Conservation (phyloP, 805 yeast genomes). For the Barnettozyma californica region DNA sequence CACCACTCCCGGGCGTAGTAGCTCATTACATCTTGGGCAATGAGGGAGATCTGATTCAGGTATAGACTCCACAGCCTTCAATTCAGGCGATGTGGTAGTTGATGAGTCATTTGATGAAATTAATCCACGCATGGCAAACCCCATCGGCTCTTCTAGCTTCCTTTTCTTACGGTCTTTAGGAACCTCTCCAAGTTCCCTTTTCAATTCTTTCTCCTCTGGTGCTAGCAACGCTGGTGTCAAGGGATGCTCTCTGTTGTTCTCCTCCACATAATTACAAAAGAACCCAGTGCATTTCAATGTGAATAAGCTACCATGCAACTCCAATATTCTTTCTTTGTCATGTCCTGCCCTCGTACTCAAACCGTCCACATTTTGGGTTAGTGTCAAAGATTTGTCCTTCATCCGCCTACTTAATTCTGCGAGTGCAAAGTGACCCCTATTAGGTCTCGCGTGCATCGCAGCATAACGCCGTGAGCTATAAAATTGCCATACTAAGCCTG, state of each 20-base stretch:
- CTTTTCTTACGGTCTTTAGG: conserved; percentile 11
- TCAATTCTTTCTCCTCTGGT: conserved; percentile 30
- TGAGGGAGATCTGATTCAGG: conserved; percentile 53
- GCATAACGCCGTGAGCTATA: conserved; percentile 62
- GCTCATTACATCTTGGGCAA: conserved; percentile 68
- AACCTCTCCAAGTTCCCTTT: conserved; percentile 8
- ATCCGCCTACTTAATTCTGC: conserved; percentile 50
- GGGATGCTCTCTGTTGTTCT: conserved; percentile 51
- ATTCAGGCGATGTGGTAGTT: conserved; percentile 36
- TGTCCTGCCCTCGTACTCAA: conserved; percentile 64
- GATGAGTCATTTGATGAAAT: conserved; percentile 9
- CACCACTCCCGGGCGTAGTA: conserved; percentile 83
- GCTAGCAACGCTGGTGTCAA: conserved; percentile 47
- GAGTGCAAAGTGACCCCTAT: conserved; percentile 65
- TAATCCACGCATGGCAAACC: conserved; percentile 4
- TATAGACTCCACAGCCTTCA: conserved; percentile 44
- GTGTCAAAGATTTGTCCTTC: conserved; percentile 46
- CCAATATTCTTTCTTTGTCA: conserved; percentile 44
- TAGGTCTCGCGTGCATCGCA: conserved; percentile 67
- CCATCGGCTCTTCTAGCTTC: conserved; percentile 12
- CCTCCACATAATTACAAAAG: conserved; percentile 56
- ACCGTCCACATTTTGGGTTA: conserved; percentile 85
- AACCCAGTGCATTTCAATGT: conserved; percentile 71
- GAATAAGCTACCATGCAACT: conserved; percentile 78
- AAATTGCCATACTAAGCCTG: conserved; percentile 88